Conservation (phyloP, 2,329 filamentous ascomycete genomes). For the Hysterium pulicare region DNA sequence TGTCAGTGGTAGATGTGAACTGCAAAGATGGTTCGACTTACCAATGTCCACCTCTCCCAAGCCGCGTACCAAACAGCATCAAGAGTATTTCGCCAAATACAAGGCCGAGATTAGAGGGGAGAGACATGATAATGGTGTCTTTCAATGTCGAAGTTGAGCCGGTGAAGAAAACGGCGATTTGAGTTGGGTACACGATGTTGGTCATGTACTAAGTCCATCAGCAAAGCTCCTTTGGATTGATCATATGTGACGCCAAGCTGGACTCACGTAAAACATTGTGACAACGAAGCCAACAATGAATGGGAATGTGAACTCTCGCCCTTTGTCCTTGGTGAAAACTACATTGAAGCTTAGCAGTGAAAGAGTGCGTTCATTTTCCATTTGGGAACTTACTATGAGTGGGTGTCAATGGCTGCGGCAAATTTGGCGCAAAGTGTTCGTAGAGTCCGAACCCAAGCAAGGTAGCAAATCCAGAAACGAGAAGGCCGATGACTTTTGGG, state of each 20-base stretch:
- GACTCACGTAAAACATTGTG: constrained; percentile 48
- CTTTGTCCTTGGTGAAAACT: constrained; percentile 45
- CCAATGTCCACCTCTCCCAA: constrained; percentile 39
- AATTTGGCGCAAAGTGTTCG: constrained; percentile 25
- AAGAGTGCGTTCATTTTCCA: no score
- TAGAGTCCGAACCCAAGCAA: constrained; percentile 28
- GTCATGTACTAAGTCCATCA: constrained; percentile 34
- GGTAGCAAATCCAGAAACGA: constrained; percentile 28
- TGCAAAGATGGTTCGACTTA: not conserved
- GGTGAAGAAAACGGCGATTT: constrained; percentile 47
- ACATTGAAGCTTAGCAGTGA: no score
- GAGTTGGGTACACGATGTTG: constrained; percentile 47
- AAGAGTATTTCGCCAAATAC: constrained; percentile 40
- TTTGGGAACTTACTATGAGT: constrained; percentile 23
- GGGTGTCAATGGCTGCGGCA: constrained; percentile 39
- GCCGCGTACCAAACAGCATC: constrained; percentile 37
- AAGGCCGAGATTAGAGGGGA: constrained; percentile 44
- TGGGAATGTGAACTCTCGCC: constrained; percentile 48
- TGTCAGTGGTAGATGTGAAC: no score
- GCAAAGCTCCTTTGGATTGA: not conserved
- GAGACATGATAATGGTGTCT: constrained; percentile 43
- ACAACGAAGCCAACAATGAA: constrained; percentile 46
- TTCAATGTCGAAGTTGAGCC: constrained; percentile 34
- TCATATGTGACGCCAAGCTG: no score
- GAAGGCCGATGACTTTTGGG: constrained; percentile 29